Conservation (phyloP, 257 asterid species). For the Petunia axillaris region DNA sequence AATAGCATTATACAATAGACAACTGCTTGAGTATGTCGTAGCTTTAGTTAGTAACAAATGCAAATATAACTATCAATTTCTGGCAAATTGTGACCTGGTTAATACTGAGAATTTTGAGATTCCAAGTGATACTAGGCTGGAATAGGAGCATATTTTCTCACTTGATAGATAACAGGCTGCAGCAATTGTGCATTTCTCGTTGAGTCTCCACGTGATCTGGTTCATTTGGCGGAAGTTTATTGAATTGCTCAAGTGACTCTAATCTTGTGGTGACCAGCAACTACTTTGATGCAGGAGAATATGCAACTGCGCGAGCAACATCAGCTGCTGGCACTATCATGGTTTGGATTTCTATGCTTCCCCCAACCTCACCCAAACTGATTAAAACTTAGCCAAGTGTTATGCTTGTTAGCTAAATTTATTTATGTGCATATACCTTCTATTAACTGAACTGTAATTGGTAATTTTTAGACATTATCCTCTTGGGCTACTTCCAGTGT, state of each 20-base stretch:
- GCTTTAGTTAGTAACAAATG: conserved; percentile 4
- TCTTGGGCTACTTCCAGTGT: conserved; percentile 73
- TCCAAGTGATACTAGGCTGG: background rate
- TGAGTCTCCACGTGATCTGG: background rate
- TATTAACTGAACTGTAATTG: conserved; percentile 28
- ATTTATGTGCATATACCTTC: conserved; percentile 3
- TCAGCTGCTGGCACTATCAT: conserved; percentile 83
- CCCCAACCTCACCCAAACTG: background rate
- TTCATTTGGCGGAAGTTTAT: conserved; percentile 12
- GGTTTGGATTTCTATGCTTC: conserved; percentile 46
- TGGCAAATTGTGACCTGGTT: background rate
- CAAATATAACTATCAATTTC: background rate
- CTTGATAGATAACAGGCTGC: background rate
- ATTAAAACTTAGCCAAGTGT: background rate
- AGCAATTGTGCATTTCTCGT: background rate
- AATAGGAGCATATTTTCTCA: conserved; percentile 16
- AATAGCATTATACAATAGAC: background rate
- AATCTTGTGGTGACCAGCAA: background rate
- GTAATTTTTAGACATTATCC: conserved; percentile 60
- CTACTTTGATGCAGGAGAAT: conserved; percentile 64
- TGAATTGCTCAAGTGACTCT: background rate
- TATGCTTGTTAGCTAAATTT: background rate
- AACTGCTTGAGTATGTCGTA: conserved; percentile 7
- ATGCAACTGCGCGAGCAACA: conserved; percentile 78
- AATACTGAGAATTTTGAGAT: background rate